Evolutionary conservation across 805 yeast species (phyloP).

Genomic region (Priceomyces fermenticarens): DNA sequence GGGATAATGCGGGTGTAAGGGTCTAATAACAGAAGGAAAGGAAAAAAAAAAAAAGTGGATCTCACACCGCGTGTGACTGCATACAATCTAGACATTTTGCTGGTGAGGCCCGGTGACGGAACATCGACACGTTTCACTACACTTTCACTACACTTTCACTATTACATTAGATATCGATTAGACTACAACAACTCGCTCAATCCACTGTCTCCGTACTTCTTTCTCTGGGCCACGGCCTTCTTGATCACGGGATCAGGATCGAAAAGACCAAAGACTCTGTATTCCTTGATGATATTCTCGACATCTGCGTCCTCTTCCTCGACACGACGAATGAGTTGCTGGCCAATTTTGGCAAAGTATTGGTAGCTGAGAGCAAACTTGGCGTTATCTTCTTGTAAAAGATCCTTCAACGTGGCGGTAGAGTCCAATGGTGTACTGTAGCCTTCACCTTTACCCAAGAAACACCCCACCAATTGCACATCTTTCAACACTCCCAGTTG

Average conservation of each 20-base stretch:
- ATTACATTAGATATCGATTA: no score
- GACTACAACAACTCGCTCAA: conserved; percentile 1
- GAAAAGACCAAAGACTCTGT: conserved; percentile 65
- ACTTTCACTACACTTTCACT: no score
- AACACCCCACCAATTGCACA: conserved; percentile 57
- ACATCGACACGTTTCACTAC: not conserved
- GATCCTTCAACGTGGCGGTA: conserved; percentile 34
- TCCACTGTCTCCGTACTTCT: conserved; percentile 23
- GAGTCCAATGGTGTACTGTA: conserved; percentile 55
- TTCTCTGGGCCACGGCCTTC: conserved; percentile 38
- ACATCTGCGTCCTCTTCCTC: conserved; percentile 40
- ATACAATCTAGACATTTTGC: no score
- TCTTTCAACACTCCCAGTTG: conserved; percentile 64
- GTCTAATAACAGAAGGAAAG: no score
- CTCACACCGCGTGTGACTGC: no score
- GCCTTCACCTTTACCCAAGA: conserved; percentile 79
- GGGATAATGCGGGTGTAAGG: no score
- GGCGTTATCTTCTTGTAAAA: conserved; percentile 28
- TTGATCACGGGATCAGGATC: conserved; percentile 42
- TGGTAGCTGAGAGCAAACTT: conserved; percentile 57
- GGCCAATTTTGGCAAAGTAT: conserved; percentile 51
- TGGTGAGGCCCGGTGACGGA: no score
- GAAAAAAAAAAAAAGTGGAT: no score
- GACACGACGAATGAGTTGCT: conserved; percentile 40
- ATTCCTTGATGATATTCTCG: conserved; percentile 50